Conservation (phyloP, 2,329 filamentous ascomycete species). For the Aspergillus sergii region DNA sequence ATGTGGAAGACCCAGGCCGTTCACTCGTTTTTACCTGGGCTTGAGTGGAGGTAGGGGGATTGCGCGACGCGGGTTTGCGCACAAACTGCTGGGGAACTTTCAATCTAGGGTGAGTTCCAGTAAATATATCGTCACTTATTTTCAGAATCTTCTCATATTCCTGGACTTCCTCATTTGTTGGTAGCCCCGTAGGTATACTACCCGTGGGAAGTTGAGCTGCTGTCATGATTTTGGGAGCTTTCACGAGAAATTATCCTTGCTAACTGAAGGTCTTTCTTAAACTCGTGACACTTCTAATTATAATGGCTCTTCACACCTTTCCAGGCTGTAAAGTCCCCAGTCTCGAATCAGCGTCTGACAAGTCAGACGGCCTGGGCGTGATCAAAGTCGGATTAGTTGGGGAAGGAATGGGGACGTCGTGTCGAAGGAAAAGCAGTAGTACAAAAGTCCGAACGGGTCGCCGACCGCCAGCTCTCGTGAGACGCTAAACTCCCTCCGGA, state of each 20-base stretch:
- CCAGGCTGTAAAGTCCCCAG: not conserved
- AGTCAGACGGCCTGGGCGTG: not conserved
- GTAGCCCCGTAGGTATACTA: constrained; percentile 30
- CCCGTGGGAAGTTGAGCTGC: constrained; percentile 36
- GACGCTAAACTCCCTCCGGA: constrained; percentile 22
- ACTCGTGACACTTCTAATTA: not conserved
- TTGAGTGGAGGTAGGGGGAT: constrained; percentile 31
- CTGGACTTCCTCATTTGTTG: constrained; percentile 58
- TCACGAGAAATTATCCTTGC: not conserved
- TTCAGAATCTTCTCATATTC: constrained; percentile 80
- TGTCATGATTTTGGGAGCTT: constrained; percentile 27
- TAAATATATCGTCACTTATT: constrained; percentile 78
- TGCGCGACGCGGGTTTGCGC: constrained; percentile 42
- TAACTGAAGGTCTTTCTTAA: not conserved
- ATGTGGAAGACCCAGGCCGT: constrained; percentile 18
- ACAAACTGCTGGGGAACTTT: constrained; percentile 59
- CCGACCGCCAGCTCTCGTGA: constrained; percentile 6
- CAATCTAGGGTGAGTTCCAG: constrained; percentile 67
- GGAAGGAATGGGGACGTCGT: not conserved
- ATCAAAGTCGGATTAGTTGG: not conserved
- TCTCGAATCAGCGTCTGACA: constrained; percentile 3
- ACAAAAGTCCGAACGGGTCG: constrained; percentile 4
- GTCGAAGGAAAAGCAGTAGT: constrained; percentile 13
- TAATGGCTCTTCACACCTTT: constrained; percentile 11
- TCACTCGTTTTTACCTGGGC: constrained; percentile 31